Base-by-base conservation (phyloP, 129 eudicot genomes). In the Calendula officinalis region DNA sequence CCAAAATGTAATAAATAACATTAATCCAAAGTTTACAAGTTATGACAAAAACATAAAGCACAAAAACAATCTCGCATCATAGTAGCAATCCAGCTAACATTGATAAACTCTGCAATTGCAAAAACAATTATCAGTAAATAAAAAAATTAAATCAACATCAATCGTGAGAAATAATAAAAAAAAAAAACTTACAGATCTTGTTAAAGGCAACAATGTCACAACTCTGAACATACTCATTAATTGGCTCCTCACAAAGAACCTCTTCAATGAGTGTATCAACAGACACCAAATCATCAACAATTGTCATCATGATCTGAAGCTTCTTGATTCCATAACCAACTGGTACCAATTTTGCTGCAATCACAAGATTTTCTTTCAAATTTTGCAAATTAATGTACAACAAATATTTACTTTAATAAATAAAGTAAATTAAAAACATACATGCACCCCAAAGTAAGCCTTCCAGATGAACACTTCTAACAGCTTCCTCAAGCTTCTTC, bases 261-360 rank as follows among this genome's bases (percentile, higher is more conserved):
- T 88, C 94, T 78, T 92, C 98, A 57, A 92, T 75, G 63, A 92
- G 73, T 3, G 64, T 57, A 60, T 92, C 99, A 41, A 88, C 95
- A 8, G 99, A 88, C 8, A 92, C 96, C 77, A 92, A 75, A 61
- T 92, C 99, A 80, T 92, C 96, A 3, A 88, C 89, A 73, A 92
- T 88, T 55, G 96, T 85, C 75, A 92, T 45, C 99, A 92, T 88
- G 67, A 88, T 92, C 62, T 79, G 87, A 73, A 92, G 83, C 71
- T 92, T 92, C 91, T 92, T 92, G 39, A 92, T 92, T 11, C 99
- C 99, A 66, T 92, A 92, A 27, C 99, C 99, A 52, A 88, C 99
- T 35, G 99, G 85, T 8, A 75, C 85, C 57, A 92, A 80, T 69
- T 92, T 88, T 15, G 99, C 99, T 92, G 89, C 63, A 67, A 66